Base-by-base conservation (phyloP, 768 basidiomycete genomes). In the Galerina sulciceps region DNA sequence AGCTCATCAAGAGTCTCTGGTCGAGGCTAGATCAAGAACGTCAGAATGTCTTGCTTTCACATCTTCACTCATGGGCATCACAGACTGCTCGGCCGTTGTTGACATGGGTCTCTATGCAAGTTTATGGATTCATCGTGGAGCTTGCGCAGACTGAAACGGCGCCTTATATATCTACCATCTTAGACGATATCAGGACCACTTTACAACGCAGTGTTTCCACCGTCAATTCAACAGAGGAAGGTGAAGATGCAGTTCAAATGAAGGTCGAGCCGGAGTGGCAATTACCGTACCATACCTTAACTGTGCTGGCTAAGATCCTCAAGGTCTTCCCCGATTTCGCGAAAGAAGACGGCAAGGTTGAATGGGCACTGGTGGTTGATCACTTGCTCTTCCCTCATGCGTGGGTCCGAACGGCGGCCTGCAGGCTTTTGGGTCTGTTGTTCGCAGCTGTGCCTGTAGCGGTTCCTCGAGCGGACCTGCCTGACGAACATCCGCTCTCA, bases 301-400 rank as follows among this genome's bases (percentile, higher is more conserved):
- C 85, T 14, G 81, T 85, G 0, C 68, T 93, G 22, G 73, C 77
- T 50, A 95, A 93, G 69, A 68, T 87, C 35, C 70, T 91, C 35
- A 81, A 78, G 26, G 76, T 85, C 17, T 81, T 84, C 60, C 84
- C 89, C 4, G 78, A 81, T 49, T 66, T 79, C 43, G 76, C 78
- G 3, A 75, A 69, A 1, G 71, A 82, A 37, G 74, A 77, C 9
- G 79, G 78, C 41, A 76, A 71, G 55, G 75, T 92, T 0, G 69
- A 79, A 1, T 96, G 95, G 94, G 64, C 74, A 10, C 67, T 78
- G 1, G 79, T 97, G 41, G 76, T 85, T 20, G 65, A 76, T 0
- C 87, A 91, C 65, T 83, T 98, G 3, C 78, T 90, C 2, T 98
- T 89, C 75, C 95, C 96, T 4, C 97, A 99, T 71, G 85, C 93